Evolutionary conservation across 345 rosid genomes (phyloP).

Genomic region (Balakata baccata): DNA sequence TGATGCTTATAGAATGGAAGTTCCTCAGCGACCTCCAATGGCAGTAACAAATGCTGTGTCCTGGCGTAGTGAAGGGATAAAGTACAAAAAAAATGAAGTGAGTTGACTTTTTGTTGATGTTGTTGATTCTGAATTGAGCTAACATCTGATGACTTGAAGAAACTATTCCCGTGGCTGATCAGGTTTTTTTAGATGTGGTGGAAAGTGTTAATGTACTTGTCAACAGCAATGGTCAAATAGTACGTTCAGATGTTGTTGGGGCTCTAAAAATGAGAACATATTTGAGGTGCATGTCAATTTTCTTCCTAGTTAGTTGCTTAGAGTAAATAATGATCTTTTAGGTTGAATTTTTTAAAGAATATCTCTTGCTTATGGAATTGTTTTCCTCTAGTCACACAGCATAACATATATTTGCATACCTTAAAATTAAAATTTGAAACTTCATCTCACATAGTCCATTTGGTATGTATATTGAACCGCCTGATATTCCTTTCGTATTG

Average conservation of each 20-base stretch:
- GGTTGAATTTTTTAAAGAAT: background rate
- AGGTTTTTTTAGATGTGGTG: slow-evolving; percentile 93
- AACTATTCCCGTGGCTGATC: slow-evolving; percentile 13
- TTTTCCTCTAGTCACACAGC: background rate
- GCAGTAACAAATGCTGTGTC: slow-evolving; percentile 98
- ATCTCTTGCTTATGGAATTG: background rate
- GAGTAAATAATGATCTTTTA: background rate
- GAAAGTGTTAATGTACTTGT: slow-evolving; percentile 94
- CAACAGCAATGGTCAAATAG: slow-evolving; percentile 91
- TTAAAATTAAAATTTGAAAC: background rate
- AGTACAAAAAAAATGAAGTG: slow-evolving; percentile 91
- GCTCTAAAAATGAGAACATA: slow-evolving; percentile 99
- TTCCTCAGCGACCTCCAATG: slow-evolving; percentile 94
- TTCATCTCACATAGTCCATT: background rate
- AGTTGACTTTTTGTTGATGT: slow-evolving; percentile 16
- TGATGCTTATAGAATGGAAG: slow-evolving; percentile 97
- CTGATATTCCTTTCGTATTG: background rate
- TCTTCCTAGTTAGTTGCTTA: background rate
- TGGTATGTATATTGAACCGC: background rate
- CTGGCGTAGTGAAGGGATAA: slow-evolving; percentile 95
- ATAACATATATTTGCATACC: background rate
- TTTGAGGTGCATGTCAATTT: slow-evolving; percentile 50
- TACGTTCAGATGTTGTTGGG: slow-evolving; percentile 92
- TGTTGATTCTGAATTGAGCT: background rate
- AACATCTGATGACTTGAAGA: slow-evolving; percentile 3